Conservation (phyloP, 2,329 filamentous ascomycete species). For the Neonectria punicea region DNA sequence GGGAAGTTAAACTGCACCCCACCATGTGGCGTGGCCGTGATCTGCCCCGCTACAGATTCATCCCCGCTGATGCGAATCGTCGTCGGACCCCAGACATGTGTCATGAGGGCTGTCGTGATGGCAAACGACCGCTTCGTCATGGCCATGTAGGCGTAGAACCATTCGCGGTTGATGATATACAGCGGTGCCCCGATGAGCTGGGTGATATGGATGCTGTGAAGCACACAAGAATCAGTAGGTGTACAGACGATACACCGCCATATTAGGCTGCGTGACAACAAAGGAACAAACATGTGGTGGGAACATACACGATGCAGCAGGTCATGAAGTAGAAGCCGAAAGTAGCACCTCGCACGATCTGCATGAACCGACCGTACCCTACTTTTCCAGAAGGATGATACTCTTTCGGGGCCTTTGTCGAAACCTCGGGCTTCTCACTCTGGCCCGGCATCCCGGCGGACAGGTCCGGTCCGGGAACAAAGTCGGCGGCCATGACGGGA, state of each 20-base stretch:
- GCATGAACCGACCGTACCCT: slow-evolving; percentile 61
- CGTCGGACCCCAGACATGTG: slow-evolving; percentile 88
- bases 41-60: slow-evolving; percentile 79
- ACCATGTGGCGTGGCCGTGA: slow-evolving; percentile 75
- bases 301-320: slow-evolving; percentile 60
- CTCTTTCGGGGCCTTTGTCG: slow-evolving; percentile 20
- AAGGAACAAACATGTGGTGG: not conserved
- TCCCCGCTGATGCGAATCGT: slow-evolving; percentile 86
- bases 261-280: not conserved
- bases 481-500: slow-evolving; percentile 41
- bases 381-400: slow-evolving; percentile 66
- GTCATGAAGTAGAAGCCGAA: slow-evolving; percentile 63
- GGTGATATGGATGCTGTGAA: slow-evolving; percentile 69
- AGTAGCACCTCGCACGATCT: slow-evolving; percentile 62
- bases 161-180: slow-evolving; percentile 78
- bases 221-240: slow-evolving; percentile 19
- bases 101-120: slow-evolving; percentile 80
- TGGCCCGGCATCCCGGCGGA: slow-evolving; percentile 39
- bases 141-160: slow-evolving; percentile 88
- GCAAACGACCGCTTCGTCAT: slow-evolving; percentile 88
- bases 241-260: not conserved
- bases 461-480: slow-evolving; percentile 46
- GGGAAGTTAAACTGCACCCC: slow-evolving; percentile 83
- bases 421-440: slow-evolving; percentile 27
- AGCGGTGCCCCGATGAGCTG: slow-evolving; percentile 81